A percentile compares a stretch with the other conserved stretches of the same genome.
These are phyloP conservation scores for Lentinula guzmanii DNA, from an alignment of 768 basidiomycete genomes.

Conservation along the genomic window DNA sequence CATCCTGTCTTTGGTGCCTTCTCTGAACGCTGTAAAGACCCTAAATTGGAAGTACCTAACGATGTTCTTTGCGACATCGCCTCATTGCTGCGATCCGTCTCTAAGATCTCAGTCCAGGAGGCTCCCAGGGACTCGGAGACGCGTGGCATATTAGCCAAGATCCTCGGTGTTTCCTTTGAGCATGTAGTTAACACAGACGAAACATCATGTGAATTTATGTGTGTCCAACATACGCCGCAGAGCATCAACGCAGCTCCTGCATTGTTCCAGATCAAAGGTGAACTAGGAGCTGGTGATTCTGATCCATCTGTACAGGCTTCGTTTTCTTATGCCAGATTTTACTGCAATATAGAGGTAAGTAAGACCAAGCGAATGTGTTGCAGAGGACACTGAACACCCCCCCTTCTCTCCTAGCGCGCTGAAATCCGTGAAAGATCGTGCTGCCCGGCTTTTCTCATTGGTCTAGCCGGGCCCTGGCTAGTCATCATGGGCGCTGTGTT, in stretches of 20 bases:
- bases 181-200: not conserved
- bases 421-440: slow-evolving; percentile 12
- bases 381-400: not conserved
- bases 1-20: slow-evolving; percentile 15
- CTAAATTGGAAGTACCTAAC: not conserved
- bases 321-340: slow-evolving; percentile 14
- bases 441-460: slow-evolving; percentile 27
- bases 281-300: slow-evolving; percentile 12
- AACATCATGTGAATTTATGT: not conserved
- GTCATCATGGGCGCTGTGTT: slow-evolving; percentile 25
- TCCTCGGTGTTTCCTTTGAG: not conserved
- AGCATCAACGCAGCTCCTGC: not conserved
- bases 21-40: slow-evolving; percentile 11
- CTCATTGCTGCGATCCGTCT: slow-evolving; percentile 1
- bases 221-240: not conserved
- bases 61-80: not conserved
- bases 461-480: slow-evolving; percentile 25
- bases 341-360: not conserved
- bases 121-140: not conserved
- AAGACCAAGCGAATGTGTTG: no score
- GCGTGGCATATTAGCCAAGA: not conserved
- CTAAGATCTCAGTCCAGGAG: slow-evolving; percentile 4
- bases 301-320: slow-evolving; percentile 17
- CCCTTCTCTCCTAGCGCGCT: slow-evolving; percentile 8
- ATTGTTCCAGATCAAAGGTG: slow-evolving; percentile 9